Evolutionary conservation across 352 stramenopile species (phyloP).

Genomic region (Phytophthora melonis): DNA sequence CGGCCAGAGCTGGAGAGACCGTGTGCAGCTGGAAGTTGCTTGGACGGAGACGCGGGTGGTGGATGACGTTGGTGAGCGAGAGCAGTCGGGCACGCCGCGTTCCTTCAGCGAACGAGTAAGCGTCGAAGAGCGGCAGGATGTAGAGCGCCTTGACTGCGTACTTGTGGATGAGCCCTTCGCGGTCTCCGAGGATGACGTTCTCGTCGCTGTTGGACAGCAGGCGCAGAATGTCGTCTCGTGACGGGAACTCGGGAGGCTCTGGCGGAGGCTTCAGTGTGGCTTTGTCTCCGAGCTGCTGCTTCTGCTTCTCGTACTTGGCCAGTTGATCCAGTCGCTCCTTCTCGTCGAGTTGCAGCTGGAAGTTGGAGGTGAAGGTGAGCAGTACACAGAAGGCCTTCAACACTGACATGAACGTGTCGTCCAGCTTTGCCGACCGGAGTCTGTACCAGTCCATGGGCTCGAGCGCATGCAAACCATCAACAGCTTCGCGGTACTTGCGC

Average conservation of each 20-base stretch:
- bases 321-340: constrained; percentile 28
- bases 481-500: constrained; percentile 67
- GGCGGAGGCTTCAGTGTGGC: constrained; percentile 17
- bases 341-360: constrained; percentile 52
- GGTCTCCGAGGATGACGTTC: constrained; percentile 82
- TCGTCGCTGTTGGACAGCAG: constrained; percentile 82
- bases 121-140: constrained; percentile 80
- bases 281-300: constrained; percentile 28
- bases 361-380: constrained; percentile 81
- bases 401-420: constrained; percentile 65
- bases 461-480: constrained; percentile 58
- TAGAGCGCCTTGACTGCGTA: constrained; percentile 86
- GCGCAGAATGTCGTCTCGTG: constrained; percentile 66
- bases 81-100: constrained; percentile 66
- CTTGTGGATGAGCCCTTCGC: constrained; percentile 80
- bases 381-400: constrained; percentile 74
- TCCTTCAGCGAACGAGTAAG: constrained; percentile 82
- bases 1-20: constrained; percentile 69
- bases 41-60: constrained; percentile 74
- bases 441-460: constrained; percentile 82
- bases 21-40: constrained; percentile 70
- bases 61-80: constrained; percentile 71
- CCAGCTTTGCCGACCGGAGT: constrained; percentile 67
- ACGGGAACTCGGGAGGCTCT: constrained; percentile 49
- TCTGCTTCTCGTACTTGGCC: constrained; percentile 37